phyloP scores from a whole-genome alignment of 306 rosid genomes.

The Vachellia collinsii region DNA sequence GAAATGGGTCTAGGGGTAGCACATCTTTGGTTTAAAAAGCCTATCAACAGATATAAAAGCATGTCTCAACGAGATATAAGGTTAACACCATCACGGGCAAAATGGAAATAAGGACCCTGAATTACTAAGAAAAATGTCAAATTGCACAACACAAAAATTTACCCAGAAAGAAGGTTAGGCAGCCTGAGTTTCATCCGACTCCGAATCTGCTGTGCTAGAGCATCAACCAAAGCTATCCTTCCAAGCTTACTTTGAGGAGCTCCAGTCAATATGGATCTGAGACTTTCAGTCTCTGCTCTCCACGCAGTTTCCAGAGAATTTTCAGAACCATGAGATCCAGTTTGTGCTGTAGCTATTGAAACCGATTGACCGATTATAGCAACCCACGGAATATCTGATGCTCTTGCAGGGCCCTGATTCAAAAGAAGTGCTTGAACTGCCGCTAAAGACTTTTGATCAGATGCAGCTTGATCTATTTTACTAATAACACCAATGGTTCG shows the following conservation, averaged over 20 bases:
- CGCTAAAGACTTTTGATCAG: conserved; percentile 84
- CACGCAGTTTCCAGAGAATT: conserved; percentile 96
- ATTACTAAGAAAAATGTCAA: conserved; percentile 9
- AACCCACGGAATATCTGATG: conserved; percentile 91
- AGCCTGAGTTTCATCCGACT: conserved; percentile 89
- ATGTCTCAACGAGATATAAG: conserved; percentile 4
- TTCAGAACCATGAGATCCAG: conserved; percentile 88
- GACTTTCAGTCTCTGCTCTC: conserved; percentile 97
- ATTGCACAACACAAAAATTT: conserved; percentile 39
- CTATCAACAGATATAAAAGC: not conserved
- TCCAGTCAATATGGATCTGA: conserved; percentile 87
- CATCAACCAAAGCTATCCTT: conserved; percentile 89
- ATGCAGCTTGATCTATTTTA: conserved; percentile 93
- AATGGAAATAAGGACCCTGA: conserved; percentile 9
- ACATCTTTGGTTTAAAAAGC: not conserved
- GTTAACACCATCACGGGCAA: conserved; percentile 23
- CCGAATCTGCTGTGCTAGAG: conserved; percentile 86
- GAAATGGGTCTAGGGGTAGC: not conserved
- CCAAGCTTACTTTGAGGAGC: conserved; percentile 97
- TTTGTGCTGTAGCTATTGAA: conserved; percentile 87
- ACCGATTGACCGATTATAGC: conserved; percentile 96
- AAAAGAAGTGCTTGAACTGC: conserved; percentile 91
- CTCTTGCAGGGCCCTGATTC: conserved; percentile 91
- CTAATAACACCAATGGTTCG: conserved; percentile 90
- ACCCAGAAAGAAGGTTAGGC: conserved; percentile 96